Evolutionary conservation across 345 rosid genomes (phyloP).

Genomic region (Pistacia vera): DNA sequence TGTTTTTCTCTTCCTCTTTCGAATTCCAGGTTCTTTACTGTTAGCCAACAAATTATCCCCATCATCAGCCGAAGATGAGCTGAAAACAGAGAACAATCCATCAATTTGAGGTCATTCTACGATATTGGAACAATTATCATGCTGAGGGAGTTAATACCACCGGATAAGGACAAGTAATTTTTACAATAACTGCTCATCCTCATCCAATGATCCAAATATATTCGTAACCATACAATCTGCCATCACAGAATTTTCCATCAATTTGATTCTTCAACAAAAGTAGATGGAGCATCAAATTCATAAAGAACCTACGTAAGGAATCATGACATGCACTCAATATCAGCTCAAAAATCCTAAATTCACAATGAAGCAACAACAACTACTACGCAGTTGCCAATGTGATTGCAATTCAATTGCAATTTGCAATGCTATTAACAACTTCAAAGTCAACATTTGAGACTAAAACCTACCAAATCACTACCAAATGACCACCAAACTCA

Average conservation of each 20-base stretch:
- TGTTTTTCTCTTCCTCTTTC: slow-evolving; percentile 58
- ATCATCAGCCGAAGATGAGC: slow-evolving; percentile 50
- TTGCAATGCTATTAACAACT: background rate
- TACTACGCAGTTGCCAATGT: background rate
- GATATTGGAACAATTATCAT: no score
- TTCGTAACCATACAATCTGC: no score
- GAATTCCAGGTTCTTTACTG: slow-evolving; percentile 26
- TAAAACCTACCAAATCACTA: background rate
- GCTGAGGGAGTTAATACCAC: no score
- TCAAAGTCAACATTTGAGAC: background rate
- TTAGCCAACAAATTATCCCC: slow-evolving; percentile 30
- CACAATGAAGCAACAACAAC: background rate
- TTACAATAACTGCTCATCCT: no score
- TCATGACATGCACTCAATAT: background rate
- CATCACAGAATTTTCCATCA: background rate
- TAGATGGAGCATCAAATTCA: background rate
- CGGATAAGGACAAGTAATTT: no score
- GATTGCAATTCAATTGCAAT: background rate
- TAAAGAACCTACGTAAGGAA: background rate
- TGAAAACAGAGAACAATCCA: slow-evolving; percentile 26
- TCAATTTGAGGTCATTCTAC: background rate
- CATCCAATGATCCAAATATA: no score
- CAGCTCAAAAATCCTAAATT: background rate
- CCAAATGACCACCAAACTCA: background rate
- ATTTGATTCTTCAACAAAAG: background rate